Conservation (phyloP, 2,329 filamentous ascomycete species). For the Calycina herbarum region DNA sequence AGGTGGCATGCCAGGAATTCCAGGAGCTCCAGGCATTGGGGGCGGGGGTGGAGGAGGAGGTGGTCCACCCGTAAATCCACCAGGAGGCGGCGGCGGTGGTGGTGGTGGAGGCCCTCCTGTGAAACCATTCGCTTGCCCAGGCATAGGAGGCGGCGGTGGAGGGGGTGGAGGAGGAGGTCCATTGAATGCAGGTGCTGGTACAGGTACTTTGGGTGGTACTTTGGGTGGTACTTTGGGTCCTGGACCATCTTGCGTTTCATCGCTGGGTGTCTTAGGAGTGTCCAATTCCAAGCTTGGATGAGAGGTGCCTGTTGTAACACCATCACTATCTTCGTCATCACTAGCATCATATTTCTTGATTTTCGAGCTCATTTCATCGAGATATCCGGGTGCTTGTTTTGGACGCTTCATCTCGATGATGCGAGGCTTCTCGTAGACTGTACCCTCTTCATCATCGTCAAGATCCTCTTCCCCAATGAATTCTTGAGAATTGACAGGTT, state of each 20-base stretch:
- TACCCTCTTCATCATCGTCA: constrained; percentile 54
- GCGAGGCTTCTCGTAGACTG: constrained; percentile 67
- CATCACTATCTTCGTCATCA: constrained; percentile 53
- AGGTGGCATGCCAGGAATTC: constrained; percentile 52
- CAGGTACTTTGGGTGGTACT: not conserved
- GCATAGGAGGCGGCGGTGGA: constrained; percentile 43
- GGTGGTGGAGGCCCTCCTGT: constrained; percentile 40
- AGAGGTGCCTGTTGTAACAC: constrained; percentile 71
- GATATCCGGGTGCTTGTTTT: constrained; percentile 57
- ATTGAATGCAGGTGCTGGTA: constrained; percentile 28
- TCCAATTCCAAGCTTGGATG: constrained; percentile 73
- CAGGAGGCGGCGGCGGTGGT: constrained; percentile 46
- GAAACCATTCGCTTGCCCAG: constrained; percentile 36
- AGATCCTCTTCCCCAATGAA: constrained; percentile 44
- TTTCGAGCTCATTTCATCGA: constrained; percentile 71
- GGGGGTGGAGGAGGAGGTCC: constrained; percentile 44
- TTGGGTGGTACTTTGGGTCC: constrained; percentile 32
- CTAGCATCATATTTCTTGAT: constrained; percentile 68
- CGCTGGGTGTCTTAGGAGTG: constrained; percentile 53
- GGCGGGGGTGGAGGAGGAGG: constrained; percentile 48
- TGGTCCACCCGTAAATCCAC: constrained; percentile 35
- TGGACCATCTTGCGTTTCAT: constrained; percentile 31
- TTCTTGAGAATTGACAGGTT: constrained; percentile 48
- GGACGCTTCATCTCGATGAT: constrained; percentile 79
- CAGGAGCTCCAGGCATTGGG: constrained; percentile 42